Base-by-base conservation (phyloP, 1,284 basidiomycete genomes). In the Puccinia horiana region DNA sequence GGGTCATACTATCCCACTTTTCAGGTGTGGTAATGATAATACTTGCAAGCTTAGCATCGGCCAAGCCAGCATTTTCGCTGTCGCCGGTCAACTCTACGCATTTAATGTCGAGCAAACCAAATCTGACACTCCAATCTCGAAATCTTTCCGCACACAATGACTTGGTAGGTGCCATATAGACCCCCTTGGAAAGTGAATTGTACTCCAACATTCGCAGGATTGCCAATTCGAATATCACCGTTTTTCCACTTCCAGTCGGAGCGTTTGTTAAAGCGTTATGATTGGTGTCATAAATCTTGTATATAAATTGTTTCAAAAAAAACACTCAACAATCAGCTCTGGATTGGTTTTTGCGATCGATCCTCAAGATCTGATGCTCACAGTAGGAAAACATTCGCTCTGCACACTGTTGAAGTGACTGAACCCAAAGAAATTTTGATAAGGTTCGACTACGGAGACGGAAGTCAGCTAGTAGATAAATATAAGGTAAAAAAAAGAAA, bases 141-240 rank as follows among this genome's bases (percentile, higher is more conserved):
- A 90, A 90, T 82, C 93, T 91, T 87, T 99, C 96, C 0, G 91
- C 90, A 84, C 96, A 98, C 0, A 98, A 88, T 0, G 87, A 86
- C 75, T 97, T 96, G 0, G 95, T 97, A 0, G 95, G 96, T 0
- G 96, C 94, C 86, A 99, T 92, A 85, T 99, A 99, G 32, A 99
- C 91, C 81, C 93, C 94, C 87, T 93, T 93, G 9, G 88, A 85
- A 12, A 87, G 86, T 74, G 87, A 85, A 11, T 88, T 87, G 74
- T 89, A 87, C 74, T 88, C 89, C 52, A 96, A 88, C 90, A 95
- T 90, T 44, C 91, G 91, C 74, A 98, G 91, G 74, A 98, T 92
- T 0, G 93, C 91, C 16, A 99, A 88, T 86, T 99, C 96, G 84
- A 99, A 99, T 9, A 98, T 88, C 0, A 93, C 94, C 76, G 85